These are phyloP conservation scores for Crepidotus variabilis DNA, from an alignment of 768 basidiomycete species.

Conservation along the genomic window DNA sequence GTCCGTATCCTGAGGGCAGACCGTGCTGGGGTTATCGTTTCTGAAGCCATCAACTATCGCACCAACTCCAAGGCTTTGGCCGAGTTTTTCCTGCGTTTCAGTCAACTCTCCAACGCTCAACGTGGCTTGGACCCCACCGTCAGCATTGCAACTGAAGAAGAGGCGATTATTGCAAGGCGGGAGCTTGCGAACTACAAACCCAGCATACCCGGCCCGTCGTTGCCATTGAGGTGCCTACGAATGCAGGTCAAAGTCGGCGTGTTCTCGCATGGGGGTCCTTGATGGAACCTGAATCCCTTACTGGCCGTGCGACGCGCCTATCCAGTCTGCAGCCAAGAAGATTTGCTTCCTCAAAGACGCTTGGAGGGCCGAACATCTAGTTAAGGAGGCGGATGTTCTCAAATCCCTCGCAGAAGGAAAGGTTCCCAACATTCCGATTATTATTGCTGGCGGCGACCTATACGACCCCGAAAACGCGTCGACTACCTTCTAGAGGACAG, in stretches of 20 bases:
- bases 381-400: conserved; percentile 19
- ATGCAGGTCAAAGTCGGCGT: not conserved
- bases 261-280: conserved; percentile 12
- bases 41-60: conserved; percentile 19
- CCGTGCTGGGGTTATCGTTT: conserved; percentile 19
- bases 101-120: conserved; percentile 6
- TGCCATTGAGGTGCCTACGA: not conserved
- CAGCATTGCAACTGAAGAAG: not conserved
- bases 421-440: conserved; percentile 20
- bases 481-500: conserved; percentile 8
- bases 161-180: not conserved
- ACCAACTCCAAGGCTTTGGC: conserved; percentile 14
- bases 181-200: not conserved
- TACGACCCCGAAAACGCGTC: not conserved
- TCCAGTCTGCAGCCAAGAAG: conserved; percentile 6
- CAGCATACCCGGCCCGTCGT: not conserved
- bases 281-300: conserved; percentile 13
- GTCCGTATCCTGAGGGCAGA: not conserved
- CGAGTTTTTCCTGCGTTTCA: conserved; percentile 26
- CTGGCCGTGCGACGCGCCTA: conserved; percentile 20
- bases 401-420: conserved; percentile 10
- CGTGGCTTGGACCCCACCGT: conserved; percentile 25
- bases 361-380: conserved; percentile 19
- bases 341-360: conserved; percentile 28
- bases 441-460: conserved; percentile 28